Conservation (phyloP, 768 basidiomycete species). For the Polyporus arcularius region DNA sequence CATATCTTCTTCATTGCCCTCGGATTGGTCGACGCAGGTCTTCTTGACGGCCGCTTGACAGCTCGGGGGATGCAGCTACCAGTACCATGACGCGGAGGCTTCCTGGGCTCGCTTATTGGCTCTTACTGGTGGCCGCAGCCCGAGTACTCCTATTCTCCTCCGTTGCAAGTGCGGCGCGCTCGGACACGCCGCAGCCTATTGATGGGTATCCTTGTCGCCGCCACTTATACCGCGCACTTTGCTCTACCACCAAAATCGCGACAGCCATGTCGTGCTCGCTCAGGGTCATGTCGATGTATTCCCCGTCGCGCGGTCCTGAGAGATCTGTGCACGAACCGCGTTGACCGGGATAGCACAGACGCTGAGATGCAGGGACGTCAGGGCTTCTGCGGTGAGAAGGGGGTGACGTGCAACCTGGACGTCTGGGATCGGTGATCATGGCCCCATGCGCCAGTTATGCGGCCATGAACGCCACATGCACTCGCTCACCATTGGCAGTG, state of each 20-base stretch:
- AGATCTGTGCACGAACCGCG: neutral
- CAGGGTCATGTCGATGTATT: neutral
- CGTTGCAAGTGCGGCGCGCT: neutral
- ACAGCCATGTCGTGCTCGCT: neutral
- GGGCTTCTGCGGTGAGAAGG: neutral
- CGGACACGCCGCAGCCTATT: neutral
- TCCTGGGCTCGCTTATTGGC: neutral
- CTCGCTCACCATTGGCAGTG: no score
- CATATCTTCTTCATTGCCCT: neutral
- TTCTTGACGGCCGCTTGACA: neutral
- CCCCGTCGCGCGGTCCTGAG: neutral
- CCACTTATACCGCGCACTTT: neutral
- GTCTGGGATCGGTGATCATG: neutral
- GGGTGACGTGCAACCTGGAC: neutral
- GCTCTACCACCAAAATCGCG: constrained; percentile 8
- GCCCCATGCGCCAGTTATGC: neutral
- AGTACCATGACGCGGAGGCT: neutral
- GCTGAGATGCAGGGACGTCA: neutral
- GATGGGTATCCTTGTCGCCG: neutral
- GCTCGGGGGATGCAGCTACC: neutral
- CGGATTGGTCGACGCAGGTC: neutral
- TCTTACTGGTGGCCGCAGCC: neutral
- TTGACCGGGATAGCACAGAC: neutral
- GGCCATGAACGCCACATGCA: neutral
- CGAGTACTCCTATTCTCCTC: neutral